These are phyloP conservation scores for Bryum argenteum DNA, from an alignment of 225 moss, liverwort and hornwort genomes.

Conservation along the genomic window DNA sequence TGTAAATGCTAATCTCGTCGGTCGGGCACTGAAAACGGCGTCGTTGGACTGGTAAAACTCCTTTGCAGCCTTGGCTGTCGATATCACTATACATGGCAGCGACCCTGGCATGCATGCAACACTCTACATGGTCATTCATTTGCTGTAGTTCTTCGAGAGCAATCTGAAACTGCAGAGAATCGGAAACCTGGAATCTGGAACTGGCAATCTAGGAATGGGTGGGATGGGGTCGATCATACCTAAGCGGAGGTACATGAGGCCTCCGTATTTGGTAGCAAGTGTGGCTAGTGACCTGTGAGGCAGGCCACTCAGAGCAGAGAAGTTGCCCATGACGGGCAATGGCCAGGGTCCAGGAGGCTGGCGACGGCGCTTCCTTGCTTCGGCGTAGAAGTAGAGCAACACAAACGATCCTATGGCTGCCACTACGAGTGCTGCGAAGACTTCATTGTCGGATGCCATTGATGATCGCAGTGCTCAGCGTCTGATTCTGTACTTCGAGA, in stretches of 20 bases:
- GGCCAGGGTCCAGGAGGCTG: conserved; percentile 35
- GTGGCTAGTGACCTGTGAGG: conserved; percentile 5
- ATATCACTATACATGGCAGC: conserved; percentile 34
- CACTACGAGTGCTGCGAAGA: background rate
- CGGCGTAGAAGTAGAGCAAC: background rate
- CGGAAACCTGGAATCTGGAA: too few relatives aligned
- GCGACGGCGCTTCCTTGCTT: conserved; percentile 14
- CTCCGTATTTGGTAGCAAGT: conserved; percentile 29
- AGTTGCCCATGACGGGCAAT: conserved; percentile 31
- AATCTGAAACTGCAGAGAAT: too few relatives aligned
- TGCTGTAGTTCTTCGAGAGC: too few relatives aligned
- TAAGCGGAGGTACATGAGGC: conserved; percentile 36
- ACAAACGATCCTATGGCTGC: conserved; percentile 20
- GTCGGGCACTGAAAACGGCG: background rate
- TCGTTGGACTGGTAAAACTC: conserved; percentile 25
- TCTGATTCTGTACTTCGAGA: too few relatives aligned
- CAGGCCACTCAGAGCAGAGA: conserved; percentile 6
- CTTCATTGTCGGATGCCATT: background rate
- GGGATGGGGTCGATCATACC: conserved; percentile 3
- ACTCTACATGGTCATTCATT: background rate
- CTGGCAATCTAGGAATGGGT: too few relatives aligned
- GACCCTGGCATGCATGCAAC: too few relatives aligned
- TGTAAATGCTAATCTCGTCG: conserved; percentile 16
- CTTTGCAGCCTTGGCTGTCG: conserved; percentile 18
- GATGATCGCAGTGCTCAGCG: too few relatives aligned